Percentiles rank a stretch among this genome's conserved stretches.
Conservation (phyloP, 164 flowering plant genomes). For the Stephania cephalantha region DNA sequence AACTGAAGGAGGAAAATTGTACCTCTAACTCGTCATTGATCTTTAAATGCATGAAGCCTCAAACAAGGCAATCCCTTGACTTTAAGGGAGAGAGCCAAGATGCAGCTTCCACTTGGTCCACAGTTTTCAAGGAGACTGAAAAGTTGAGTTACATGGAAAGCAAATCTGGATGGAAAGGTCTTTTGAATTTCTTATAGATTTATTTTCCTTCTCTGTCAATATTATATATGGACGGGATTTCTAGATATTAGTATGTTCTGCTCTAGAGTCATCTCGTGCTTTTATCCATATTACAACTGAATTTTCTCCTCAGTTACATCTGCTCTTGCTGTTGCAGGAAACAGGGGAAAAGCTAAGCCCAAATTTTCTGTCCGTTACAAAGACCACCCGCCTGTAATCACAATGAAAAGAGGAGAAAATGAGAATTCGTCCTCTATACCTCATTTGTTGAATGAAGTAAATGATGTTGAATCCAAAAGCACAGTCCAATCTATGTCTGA, state of each 20-base stretch:
- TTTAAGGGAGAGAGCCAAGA: constrained; percentile 19
- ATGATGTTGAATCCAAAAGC: constrained; percentile 14
- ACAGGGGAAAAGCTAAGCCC: constrained; percentile 36
- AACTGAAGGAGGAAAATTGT: constrained; percentile 17
- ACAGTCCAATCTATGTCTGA: constrained; percentile 45
- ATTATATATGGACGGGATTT: background rate
- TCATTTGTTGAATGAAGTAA: constrained; percentile 23
- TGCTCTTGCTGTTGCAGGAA: constrained; percentile 24
- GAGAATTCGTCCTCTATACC: constrained; percentile 14
- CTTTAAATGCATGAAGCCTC: constrained; percentile 10
- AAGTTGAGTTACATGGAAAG: constrained; percentile 30
- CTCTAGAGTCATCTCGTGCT: background rate
- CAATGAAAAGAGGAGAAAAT: constrained; percentile 14
- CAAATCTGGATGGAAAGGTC: constrained; percentile 30
- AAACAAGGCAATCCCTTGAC: constrained; percentile 7
- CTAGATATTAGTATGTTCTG: background rate
- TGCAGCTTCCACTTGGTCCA: constrained; percentile 25
- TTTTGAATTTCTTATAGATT: background rate
- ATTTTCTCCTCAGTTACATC: background rate
- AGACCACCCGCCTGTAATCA: constrained; percentile 19
- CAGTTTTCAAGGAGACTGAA: constrained; percentile 31
- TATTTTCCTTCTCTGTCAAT: background rate
- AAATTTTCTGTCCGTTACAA: constrained; percentile 39
- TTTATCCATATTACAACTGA: background rate
- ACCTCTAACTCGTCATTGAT: constrained; percentile 11